Conservation (phyloP, 345 rosid genomes). For the Citrus inodora region DNA sequence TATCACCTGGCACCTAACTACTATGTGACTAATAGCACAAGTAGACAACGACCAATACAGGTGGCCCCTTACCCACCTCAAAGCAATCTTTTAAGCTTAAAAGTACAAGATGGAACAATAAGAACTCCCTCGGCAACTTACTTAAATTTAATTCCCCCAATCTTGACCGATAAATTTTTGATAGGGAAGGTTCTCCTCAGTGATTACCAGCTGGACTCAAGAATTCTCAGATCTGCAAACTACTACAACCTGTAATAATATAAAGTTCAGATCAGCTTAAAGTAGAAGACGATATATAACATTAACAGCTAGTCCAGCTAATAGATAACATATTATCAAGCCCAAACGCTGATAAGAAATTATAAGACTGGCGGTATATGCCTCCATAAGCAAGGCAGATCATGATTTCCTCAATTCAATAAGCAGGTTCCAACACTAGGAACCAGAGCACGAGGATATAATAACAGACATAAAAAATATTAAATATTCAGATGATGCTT, state of each 20-base stretch:
- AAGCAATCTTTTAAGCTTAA: not conserved
- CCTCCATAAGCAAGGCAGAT: slow-evolving; percentile 27
- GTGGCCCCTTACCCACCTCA: not conserved
- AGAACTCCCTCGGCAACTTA: slow-evolving; percentile 11
- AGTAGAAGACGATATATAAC: not conserved
- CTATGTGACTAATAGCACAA: not conserved
- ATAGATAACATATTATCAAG: slow-evolving; percentile 14
- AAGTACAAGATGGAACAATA: not conserved
- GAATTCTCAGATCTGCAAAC: not conserved
- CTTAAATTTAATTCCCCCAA: slow-evolving; percentile 31
- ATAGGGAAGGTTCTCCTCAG: not conserved
- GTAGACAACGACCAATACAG: not conserved
- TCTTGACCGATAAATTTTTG: slow-evolving; percentile 19
- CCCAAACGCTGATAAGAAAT: slow-evolving; percentile 23
- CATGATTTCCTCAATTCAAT: slow-evolving; percentile 12
- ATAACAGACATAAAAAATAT: not conserved
- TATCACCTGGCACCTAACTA: not conserved
- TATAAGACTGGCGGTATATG: slow-evolving; percentile 17
- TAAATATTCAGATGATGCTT: not conserved
- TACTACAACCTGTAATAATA: slow-evolving; percentile 15
- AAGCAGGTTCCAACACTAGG: slow-evolving; percentile 13
- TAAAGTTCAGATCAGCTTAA: slow-evolving; percentile 1
- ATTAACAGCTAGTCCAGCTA: not conserved
- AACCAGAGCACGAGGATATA: no score
- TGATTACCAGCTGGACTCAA: not conserved